Percentiles rank a stretch among this genome's conserved stretches.
phyloP scores from a whole-genome alignment of 2,329 filamentous ascomycete species.

The Taxawa tesnikishii region DNA sequence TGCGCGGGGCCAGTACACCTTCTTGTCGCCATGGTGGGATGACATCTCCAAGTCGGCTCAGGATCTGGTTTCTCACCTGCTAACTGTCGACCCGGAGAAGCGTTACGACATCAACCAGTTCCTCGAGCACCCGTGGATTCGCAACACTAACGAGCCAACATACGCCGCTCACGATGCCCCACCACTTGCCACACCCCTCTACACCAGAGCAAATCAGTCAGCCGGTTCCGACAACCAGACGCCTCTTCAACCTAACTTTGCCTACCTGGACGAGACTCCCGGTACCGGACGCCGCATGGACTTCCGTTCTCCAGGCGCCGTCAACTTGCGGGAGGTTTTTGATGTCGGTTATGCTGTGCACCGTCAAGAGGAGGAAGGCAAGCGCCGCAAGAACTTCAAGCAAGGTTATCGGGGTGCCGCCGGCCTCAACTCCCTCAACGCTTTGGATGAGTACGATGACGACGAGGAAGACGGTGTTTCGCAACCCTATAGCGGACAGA shows the following conservation, averaged over 20 bases:
- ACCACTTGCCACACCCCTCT: slow-evolving; percentile 55
- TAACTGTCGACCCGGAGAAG: slow-evolving; percentile 91
- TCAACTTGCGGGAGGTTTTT: slow-evolving; percentile 94
- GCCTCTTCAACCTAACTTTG: slow-evolving; percentile 37
- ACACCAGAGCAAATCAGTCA: slow-evolving; percentile 40
- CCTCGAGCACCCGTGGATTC: slow-evolving; percentile 88
- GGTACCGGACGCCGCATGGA: slow-evolving; percentile 56
- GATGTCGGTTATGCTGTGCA: slow-evolving; percentile 98
- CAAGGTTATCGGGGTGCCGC: slow-evolving; percentile 52
- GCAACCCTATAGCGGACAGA: slow-evolving; percentile 37
- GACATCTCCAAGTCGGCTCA: slow-evolving; percentile 93
- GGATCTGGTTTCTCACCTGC: slow-evolving; percentile 82
- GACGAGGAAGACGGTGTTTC: slow-evolving; percentile 50
- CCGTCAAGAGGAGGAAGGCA: slow-evolving; percentile 88
- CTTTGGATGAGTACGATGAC: slow-evolving; percentile 54
- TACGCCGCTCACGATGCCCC: slow-evolving; percentile 56
- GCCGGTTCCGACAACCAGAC: slow-evolving; percentile 16
- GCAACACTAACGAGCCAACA: slow-evolving; percentile 54
- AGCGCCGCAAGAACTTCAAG: slow-evolving; percentile 73
- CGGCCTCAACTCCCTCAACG: slow-evolving; percentile 53
- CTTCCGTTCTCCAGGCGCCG: slow-evolving; percentile 87
- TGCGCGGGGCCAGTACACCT: slow-evolving; percentile 90
- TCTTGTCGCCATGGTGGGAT: slow-evolving; percentile 98
- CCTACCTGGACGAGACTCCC: slow-evolving; percentile 46
- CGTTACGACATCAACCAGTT: slow-evolving; percentile 90